Evolutionary conservation across 805 yeast genomes (phyloP), one percentile per base, ranked within the genome.

Genomic region (Sugiyamaella americana): DNA sequence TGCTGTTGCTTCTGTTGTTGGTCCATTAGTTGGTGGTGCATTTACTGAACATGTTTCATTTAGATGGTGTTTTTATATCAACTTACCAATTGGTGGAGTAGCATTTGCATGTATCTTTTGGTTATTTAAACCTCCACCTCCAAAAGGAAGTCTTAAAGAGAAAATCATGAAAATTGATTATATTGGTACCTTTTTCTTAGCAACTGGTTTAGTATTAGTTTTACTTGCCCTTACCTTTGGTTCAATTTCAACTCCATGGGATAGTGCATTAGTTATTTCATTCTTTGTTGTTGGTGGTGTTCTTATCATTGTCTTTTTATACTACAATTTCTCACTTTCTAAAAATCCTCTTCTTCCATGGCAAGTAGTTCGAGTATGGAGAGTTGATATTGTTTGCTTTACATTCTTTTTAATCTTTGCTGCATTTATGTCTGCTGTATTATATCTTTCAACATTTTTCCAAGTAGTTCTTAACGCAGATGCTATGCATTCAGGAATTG

Each of bases 161-260:
- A 72, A 72, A 51, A 60, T 74, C 53, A 60, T 60, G 54, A 70
- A 68, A 30, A 71, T 78, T 37, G 87, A 80, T 59, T 75, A 71
- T 51, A 52, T 63, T 5, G 87, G 87, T 0, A 68, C 75, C 11
- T 63, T 76, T 30, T 65, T 80, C 3, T 67, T 76, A 1, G 72
- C 75, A 0, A 66, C 72, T 22, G 73, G 78, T 0, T 59, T 79
- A 2, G 55, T 51, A 23, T 36, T 56, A 16, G 41, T 80, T 13
- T 65, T 79, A 69, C 61, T 73, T 40, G 83, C 72, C 0, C 58
- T 79, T 22, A 72, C 80, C 1, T 74, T 77, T 60, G 84, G 83
- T 19, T 78, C 80, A 3, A 58, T 62, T 35, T 65, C 69, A 29
- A 69, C 61, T 53, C 59, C 74, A 1, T 80, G 85, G 85, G 58